These are phyloP conservation scores for Chenopodium album DNA, from an alignment of 148 eudicot genomes.

Conservation along the genomic window DNA sequence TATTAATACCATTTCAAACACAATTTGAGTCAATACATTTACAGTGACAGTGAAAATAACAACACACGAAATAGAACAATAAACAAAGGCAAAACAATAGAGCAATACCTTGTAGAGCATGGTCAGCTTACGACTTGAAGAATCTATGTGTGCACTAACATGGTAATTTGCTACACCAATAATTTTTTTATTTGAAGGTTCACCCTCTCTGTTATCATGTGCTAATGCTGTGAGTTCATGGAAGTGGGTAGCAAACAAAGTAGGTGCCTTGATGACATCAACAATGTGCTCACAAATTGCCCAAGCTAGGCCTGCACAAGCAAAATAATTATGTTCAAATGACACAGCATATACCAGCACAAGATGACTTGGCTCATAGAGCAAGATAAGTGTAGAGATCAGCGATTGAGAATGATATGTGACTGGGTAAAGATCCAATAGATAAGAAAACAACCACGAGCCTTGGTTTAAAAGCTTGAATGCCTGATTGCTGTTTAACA, in stretches of 20 bases:
- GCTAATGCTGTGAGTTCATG: slow-evolving; percentile 97
- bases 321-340: background rate
- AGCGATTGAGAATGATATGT: background rate
- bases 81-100: background rate
- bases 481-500: background rate
- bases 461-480: background rate
- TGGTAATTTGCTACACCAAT: slow-evolving; percentile 83
- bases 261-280: slow-evolving; percentile 86
- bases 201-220: slow-evolving; percentile 44
- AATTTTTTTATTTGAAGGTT: slow-evolving; percentile 41
- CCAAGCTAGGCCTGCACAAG: slow-evolving; percentile 88
- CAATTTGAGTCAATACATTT: background rate
- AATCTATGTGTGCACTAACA: slow-evolving; percentile 97
- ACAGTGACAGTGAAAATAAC: background rate
- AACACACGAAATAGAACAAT: background rate
- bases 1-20: background rate
- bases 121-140: slow-evolving; percentile 84
- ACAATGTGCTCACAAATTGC: slow-evolving; percentile 97
- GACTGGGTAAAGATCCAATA: background rate
- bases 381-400: background rate
- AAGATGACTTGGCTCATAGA: background rate
- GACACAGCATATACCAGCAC: background rate
- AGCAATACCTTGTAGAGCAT: slow-evolving; percentile 89
- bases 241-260: slow-evolving; percentile 97
- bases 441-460: background rate